Conservation (phyloP, 345 rosid genomes). For the Cochlearia excelsa region DNA sequence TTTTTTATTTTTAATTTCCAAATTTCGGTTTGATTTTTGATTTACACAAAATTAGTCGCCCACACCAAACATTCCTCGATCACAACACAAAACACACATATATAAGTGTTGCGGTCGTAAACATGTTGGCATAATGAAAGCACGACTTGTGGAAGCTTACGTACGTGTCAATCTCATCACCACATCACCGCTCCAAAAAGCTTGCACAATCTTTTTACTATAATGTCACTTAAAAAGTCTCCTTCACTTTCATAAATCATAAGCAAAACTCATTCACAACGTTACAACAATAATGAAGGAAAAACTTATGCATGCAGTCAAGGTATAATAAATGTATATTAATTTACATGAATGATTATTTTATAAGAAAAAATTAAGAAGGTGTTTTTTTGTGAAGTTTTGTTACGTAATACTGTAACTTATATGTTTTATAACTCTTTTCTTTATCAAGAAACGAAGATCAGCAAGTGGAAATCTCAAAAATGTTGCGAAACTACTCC, state of each 20-base stretch:
- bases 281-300: too few species aligned
- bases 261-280: neutral
- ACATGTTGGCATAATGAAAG: conserved; percentile 27
- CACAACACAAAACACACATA: too few species aligned
- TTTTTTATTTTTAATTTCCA: too few species aligned
- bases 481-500: conserved; percentile 11
- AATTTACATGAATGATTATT: neutral
- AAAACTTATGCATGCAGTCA: neutral
- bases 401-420: neutral
- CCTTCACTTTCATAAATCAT: conserved; percentile 3
- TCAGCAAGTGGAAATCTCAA: conserved; percentile 12
- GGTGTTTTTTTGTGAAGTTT: neutral
- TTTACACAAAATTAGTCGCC: too few species aligned
- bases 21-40: too few species aligned
- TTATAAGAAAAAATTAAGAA: neutral
- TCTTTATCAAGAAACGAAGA: conserved; percentile 20
- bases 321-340: conserved; percentile 27
- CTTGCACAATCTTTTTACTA: neutral
- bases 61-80: too few species aligned
- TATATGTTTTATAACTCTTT: neutral
- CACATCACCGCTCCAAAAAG: conserved; percentile 25
- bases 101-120: conserved; percentile 4
- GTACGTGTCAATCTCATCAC: conserved; percentile 18
- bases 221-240: neutral
- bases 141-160: conserved; percentile 31